Base-by-base conservation (phyloP, 2,329 filamentous ascomycete genomes). In the Blumeria hordei region DNA sequence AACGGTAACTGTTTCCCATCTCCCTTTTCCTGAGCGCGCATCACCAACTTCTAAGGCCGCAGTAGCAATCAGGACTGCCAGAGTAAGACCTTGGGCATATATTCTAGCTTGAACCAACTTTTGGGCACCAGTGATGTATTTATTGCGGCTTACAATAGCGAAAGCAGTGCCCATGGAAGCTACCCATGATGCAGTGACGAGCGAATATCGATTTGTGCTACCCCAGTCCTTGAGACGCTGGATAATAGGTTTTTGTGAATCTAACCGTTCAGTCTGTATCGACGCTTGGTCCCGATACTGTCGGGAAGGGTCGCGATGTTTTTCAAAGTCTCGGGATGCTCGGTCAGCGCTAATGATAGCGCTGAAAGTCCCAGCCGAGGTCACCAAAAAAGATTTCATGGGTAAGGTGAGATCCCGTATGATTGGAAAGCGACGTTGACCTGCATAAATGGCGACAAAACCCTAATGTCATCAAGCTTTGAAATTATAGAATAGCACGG, bases 301-400 rank as follows among this genome's bases (percentile, higher is more conserved):
- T 6, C 60, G 56, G 14, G 56, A 49, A 4, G 61, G 62, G 16
- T 64, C 60, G 14, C 63, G 68, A 69, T 71, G 56, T 68, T 63
- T 72, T 70, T 94, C 86, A 73, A 76, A 95, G 57, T 65, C 64
- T 61, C 85, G 83, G 64, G 80, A 83, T 61, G 75, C 74, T 59
- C 75, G 72, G 65, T 98, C 92, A 60, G 92, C 92, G 58, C 80
- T 74, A 66, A 95, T 80, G 69, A 98, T 95, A 72, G 87, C 82
- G 59, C 80, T 74, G 66, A 94, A 94, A 3, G 92, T 95, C 51
- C 78, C 80, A 10, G 80, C 68, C 8, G 87, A 94, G 47, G 85
- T 83, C 60, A 92, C 77, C 59, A 96, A 78, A 77, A 96, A 98
- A 55, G 86, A 74, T 62, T 87, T 85, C 75, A 98, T 88, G 16